Base-by-base conservation (phyloP, 2,329 filamentous ascomycete genomes). In the Fusarium dlaminii region DNA sequence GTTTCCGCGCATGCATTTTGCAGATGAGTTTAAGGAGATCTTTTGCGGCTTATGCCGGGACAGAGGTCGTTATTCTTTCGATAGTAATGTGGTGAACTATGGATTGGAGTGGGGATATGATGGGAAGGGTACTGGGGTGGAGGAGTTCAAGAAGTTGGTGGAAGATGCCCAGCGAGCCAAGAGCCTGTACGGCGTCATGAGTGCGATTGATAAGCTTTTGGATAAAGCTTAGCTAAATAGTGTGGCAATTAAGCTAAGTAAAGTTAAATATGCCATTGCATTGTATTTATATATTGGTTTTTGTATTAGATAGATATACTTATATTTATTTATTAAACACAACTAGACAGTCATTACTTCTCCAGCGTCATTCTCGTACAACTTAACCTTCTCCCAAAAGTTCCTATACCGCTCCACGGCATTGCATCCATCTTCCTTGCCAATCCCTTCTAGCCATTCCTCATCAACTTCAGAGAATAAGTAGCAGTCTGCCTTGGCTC, bases 401-500 rank as follows among this genome's bases (percentile, higher is more conserved):
- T 45, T 45, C n/a, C n/a, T 27, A 1, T 45, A 45, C 42, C 17
- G 17, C 24, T 45, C 0, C 42, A 45, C 17, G 1, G 42, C 42
- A 27, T 2, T 8, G n/a, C 0, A 3, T 9, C n/a, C 24, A 9
- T 17, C 37, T 22, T 39, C 37, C 20, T 39, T 22, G 8, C 1
- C 6, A 17, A 12, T 4, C 9, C 40, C 14, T 8, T 24, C 42
- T 3, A 43, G 42, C 42, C 42, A 45, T 13, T 45, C 42, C 42
- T 45, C 42, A 27, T 45, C n/a, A 45, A 1, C 0, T 0, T 20
- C 2, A 0, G 24, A 0, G n/a, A 27, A 27, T 3, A 45, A 24
- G 0, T 45, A 4, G 1, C n/a, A 45, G 11, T 45, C 42, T 45
- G 42, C 42, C 42, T 45, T 13, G 0, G 42, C 42, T 0, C 42